phyloP scores from a whole-genome alignment of 2,329 filamentous ascomycete genomes.

The Pseudopyricularia cyperi region DNA sequence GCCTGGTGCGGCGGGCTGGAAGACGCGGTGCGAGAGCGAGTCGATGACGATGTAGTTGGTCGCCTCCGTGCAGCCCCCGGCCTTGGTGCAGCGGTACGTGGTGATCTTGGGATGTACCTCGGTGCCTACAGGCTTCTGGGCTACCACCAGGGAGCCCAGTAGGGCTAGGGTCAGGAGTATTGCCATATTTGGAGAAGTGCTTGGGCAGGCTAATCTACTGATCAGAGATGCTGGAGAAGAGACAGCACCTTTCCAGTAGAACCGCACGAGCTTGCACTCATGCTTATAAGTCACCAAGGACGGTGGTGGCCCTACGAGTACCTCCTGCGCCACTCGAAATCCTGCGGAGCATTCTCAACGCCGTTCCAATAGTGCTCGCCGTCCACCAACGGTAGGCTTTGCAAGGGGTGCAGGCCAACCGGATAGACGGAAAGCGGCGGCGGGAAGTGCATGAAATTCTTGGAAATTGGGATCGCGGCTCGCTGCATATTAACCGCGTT shows the following conservation, averaged over 20 bases:
- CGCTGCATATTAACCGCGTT: background rate
- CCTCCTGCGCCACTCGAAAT: no score
- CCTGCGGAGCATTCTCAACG: no score
- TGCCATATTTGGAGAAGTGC: background rate
- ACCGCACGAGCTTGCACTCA: no score
- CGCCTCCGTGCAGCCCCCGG: constrained; percentile 29
- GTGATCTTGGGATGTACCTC: constrained; percentile 35
- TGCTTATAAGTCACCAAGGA: no score
- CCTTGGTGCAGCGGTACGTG: constrained; percentile 36
- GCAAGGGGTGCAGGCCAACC: background rate
- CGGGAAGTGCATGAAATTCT: background rate
- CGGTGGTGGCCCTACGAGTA: no score
- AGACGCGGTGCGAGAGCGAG: constrained; percentile 11
- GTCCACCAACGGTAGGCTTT: background rate
- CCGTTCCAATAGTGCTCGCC: no score
- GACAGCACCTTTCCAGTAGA: background rate
- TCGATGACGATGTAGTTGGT: constrained; percentile 39
- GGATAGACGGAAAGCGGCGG: background rate
- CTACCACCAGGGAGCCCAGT: background rate
- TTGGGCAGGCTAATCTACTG: background rate
- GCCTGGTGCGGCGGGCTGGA: constrained; percentile 4
- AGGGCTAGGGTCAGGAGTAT: background rate
- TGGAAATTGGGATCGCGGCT: background rate
- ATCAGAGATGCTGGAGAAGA: background rate
- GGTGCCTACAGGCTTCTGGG: constrained; percentile 6